Evolutionary conservation across 2,329 filamentous ascomycete species (phyloP), one percentile per base, ranked within the genome.

Genomic region (Aureobasidium sp.): DNA sequence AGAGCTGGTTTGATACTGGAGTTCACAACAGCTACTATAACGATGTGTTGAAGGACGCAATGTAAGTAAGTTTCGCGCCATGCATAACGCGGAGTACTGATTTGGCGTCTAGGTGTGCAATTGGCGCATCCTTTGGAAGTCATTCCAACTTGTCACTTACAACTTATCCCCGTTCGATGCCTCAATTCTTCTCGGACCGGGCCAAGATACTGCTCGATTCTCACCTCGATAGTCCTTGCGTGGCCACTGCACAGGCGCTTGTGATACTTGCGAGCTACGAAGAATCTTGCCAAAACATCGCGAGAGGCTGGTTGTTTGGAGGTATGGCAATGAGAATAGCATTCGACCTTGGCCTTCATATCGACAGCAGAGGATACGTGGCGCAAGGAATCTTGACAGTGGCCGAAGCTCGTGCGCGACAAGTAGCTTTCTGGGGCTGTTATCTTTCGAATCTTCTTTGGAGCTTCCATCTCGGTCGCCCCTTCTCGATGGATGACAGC

Each of bases 191-290:
- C 53, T 74, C 75, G 8, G 74, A 76, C 45, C 69, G 78, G 29
- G 74, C 76, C 1, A 79, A 79, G 62, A 72, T 73, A 7, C 70
- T 78, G 5, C 65, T 81, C 9, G 77, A 80, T 42, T 74, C 79
- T 5, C 78, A 81, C 62, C 67, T 81, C 15, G 78, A 80, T 61
- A 74, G 71, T 29, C 78, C 78, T 0, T 76, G 73, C 47, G 70
- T 80, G n/a, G 76, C 78, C 5, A 80, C 78, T 3, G 74, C 78
- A 8, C 78, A 81, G 60, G 75, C 78, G 1, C 69, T 80, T 45
- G 73, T 77, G 2, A 70, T 80, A 17, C 68, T 81, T 50, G 78
- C 77, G 44, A 73, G 71, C 17, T 74, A 76, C 39, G 78, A 81
- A 64, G 74, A 74, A 4, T 76, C 75, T 7, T 75, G 71, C 22